Base-by-base conservation (phyloP, 228 moss, liverwort and hornwort species). In the Sphagnum fallax region DNA sequence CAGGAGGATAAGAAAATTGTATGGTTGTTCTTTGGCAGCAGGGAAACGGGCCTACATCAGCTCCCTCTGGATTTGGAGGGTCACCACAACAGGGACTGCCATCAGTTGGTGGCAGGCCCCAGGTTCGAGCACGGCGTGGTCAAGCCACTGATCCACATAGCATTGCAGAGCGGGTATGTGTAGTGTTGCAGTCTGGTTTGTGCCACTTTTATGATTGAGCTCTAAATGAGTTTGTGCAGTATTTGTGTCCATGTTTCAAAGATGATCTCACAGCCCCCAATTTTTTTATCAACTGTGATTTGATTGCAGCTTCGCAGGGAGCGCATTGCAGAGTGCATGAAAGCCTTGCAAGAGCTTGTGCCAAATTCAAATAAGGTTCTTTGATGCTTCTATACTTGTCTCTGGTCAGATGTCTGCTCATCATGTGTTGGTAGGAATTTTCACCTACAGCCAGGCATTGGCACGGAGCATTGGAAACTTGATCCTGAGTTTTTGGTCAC, bases 81-180 rank as follows among this genome's bases (percentile, higher is more conserved):
- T 58, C 80, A 6, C 79, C 75, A 60, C 66, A 80, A 8, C 87
- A 84, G 72, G 47, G 91, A 32, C 87, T 82, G 14, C 91, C 86
- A 18, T 87, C 84, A n/a, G 83, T 88, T 74, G 84, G 90, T 62
- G 88, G 91, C 48, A 88, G 93, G 73, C 98, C 98, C 4, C 92
- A 94, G 71, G 98, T 98, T 63, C 94, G 98, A 47, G 98, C 98
- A 52, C 90, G 98, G 16, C 92, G 98, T 55, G 98, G 98, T 69
- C 98, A 98, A 83, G 98, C 98, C 16, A 98, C 98, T 61, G 98
- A 98, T 86, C 98, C 98, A 60, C 98, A 98, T 80, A 98, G 98
- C 84, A 98, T 98, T 84, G 98, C 98, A 51, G 98, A 98, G 79
- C 90, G 98, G 89, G 97, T 98, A 78, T 71, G 83, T 16, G 48